Conservation (phyloP, 768 basidiomycete genomes). For the Psilocybe tampanensis region DNA sequence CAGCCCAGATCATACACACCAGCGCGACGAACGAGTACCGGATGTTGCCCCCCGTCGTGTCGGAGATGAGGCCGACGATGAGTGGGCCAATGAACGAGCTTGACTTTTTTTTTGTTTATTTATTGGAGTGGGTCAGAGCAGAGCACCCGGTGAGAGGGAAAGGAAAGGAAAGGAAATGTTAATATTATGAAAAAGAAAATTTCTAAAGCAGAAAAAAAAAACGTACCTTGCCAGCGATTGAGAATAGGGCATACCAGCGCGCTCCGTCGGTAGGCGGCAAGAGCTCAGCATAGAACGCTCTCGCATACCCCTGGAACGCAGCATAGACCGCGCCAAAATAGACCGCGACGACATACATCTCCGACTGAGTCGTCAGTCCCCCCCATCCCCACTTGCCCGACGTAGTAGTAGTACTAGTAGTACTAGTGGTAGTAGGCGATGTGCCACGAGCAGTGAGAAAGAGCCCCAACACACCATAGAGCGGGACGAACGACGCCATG, state of each 20-base stretch:
- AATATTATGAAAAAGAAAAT: slow-evolving; percentile 3
- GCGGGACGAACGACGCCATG: slow-evolving; percentile 66
- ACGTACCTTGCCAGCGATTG: slow-evolving; percentile 84
- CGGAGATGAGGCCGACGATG: slow-evolving; percentile 85
- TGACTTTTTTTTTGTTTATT: slow-evolving; percentile 59
- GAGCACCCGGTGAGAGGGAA: too few relatives aligned
- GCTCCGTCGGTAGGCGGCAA: slow-evolving; percentile 90
- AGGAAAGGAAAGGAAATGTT: too few relatives aligned
- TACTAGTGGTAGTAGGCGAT: too few relatives aligned
- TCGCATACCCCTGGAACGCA: slow-evolving; percentile 88
- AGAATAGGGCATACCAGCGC: slow-evolving; percentile 86
- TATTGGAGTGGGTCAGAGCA: too few relatives aligned
- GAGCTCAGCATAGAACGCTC: slow-evolving; percentile 86
- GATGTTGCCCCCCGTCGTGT: slow-evolving; percentile 89
- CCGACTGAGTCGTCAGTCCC: slow-evolving; percentile 74
- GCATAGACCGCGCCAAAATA: slow-evolving; percentile 88
- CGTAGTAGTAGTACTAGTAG: slow-evolving; percentile 48
- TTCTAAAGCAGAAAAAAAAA: not conserved
- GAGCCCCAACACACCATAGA: slow-evolving; percentile 86
- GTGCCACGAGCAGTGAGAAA: too few relatives aligned
- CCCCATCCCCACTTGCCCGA: slow-evolving; percentile 44
- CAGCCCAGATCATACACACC: slow-evolving; percentile 75
- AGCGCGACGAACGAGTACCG: slow-evolving; percentile 91
- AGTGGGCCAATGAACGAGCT: slow-evolving; percentile 92
- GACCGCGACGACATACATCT: slow-evolving; percentile 85